phyloP scores from a whole-genome alignment of 768 basidiomycete genomes.

The Lyophyllum semitale region DNA sequence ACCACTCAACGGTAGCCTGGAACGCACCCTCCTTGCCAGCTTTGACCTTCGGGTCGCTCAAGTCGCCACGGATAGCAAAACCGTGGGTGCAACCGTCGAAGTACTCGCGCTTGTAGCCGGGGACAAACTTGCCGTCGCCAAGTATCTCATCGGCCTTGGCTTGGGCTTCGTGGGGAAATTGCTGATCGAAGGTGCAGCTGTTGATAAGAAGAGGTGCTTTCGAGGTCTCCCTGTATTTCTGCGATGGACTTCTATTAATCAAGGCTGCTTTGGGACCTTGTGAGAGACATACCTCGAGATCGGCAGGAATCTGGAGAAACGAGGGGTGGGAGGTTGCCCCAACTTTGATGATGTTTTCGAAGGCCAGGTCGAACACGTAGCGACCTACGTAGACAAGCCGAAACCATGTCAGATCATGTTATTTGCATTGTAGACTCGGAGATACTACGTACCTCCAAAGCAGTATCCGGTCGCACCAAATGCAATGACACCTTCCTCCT shows the following conservation, averaged over 20 bases:
- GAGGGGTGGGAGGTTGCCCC: conserved; percentile 63
- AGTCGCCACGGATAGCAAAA: conserved; percentile 46
- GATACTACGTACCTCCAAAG: conserved; percentile 53
- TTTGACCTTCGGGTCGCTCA: conserved; percentile 43
- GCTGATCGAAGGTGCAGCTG: conserved; percentile 53
- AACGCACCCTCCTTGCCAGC: conserved; percentile 57
- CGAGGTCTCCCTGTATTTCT: conserved; percentile 50
- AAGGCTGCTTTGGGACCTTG: background rate
- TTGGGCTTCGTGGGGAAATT: conserved; percentile 51
- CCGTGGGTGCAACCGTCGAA: conserved; percentile 37
- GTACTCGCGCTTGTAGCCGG: conserved; percentile 48
- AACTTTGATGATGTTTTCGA: conserved; percentile 51
- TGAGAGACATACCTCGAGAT: conserved; percentile 54
- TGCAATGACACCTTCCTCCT: conserved; percentile 54
- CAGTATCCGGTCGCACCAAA: conserved; percentile 73
- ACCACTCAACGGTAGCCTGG: conserved; percentile 49
- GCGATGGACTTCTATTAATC: background rate
- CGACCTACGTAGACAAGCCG: conserved; percentile 37
- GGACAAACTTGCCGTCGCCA: conserved; percentile 44
- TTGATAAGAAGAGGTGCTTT: conserved; percentile 49
- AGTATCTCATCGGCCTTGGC: conserved; percentile 51
- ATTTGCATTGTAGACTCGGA: background rate
- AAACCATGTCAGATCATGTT: background rate
- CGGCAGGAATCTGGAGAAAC: conserved; percentile 54
- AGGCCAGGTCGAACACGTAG: conserved; percentile 63